Conservation (phyloP, 306 rosid species). For the Fragaria ananassa region DNA sequence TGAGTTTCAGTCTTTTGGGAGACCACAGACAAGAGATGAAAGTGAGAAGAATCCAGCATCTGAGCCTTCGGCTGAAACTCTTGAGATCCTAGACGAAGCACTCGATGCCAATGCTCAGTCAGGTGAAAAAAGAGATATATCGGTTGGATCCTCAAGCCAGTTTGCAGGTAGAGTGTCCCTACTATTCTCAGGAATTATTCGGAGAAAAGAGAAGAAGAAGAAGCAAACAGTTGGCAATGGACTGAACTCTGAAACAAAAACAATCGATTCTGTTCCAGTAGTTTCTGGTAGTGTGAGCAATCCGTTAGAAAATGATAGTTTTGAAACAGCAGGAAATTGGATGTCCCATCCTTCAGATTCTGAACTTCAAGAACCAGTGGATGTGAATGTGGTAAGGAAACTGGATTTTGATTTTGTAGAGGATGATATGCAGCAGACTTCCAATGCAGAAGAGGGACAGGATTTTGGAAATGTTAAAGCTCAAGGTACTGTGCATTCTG, state of each 20-base stretch:
- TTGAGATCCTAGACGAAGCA: constrained; percentile 21
- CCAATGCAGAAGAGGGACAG: neutral
- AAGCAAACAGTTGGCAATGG: constrained; percentile 4
- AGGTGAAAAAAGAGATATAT: constrained; percentile 13
- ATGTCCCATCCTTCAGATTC: neutral
- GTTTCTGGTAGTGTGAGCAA: neutral
- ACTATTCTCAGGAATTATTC: constrained; percentile 10
- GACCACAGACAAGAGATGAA: constrained; percentile 21
- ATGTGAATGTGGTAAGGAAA: neutral
- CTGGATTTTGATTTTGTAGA: constrained; percentile 9
- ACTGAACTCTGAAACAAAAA: constrained; percentile 14
- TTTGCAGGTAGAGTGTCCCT: constrained; percentile 23
- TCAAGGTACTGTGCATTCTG: constrained; percentile 7
- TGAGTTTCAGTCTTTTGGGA: constrained; percentile 15
- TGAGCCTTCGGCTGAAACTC: constrained; percentile 19
- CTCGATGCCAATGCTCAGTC: constrained; percentile 27
- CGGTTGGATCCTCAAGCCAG: constrained; percentile 14
- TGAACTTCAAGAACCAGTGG: constrained; percentile 6
- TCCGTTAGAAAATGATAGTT: neutral
- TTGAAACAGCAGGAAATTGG: neutral
- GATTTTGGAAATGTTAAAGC: constrained; percentile 3
- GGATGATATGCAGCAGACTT: constrained; percentile 8
- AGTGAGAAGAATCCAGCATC: constrained; percentile 17
- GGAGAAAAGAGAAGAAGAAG: constrained; percentile 25
- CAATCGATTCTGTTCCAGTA: neutral